phyloP scores from a whole-genome alignment of 192 early-diverging fungal genomes.

The Irineochytrium annulatum region DNA sequence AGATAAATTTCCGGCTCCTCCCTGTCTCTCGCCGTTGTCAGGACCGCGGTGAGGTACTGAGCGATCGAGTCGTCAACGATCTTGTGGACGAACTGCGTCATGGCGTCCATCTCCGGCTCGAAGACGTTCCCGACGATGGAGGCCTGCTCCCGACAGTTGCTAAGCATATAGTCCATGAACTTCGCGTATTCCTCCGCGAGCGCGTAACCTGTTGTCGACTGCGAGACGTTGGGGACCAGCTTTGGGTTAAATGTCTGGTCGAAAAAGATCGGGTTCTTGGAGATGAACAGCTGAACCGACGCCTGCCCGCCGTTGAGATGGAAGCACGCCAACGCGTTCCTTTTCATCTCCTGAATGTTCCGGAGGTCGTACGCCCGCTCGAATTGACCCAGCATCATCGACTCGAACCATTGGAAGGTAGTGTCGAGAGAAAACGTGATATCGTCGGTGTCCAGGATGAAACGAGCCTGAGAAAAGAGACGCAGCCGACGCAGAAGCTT shows the following conservation, averaged over 20 bases:
- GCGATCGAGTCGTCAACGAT: constrained; percentile 80
- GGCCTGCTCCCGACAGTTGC: constrained; percentile 57
- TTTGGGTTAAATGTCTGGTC: constrained; percentile 66
- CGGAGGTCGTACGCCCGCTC: constrained; percentile 70
- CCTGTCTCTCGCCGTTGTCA: constrained; percentile 55
- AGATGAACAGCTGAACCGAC: constrained; percentile 72
- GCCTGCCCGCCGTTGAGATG: constrained; percentile 70
- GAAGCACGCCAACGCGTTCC: constrained; percentile 60
- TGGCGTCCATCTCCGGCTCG: constrained; percentile 60
- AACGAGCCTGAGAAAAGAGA: constrained; percentile 51
- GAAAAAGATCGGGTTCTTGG: constrained; percentile 83
- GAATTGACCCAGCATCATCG: constrained; percentile 67
- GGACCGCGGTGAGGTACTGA: constrained; percentile 65
- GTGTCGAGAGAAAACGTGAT: constrained; percentile 57
- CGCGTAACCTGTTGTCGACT: constrained; percentile 37
- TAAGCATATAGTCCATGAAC: constrained; percentile 60
- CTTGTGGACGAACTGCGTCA: constrained; percentile 67
- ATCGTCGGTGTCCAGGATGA: constrained; percentile 54
- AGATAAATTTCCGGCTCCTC: constrained; percentile 62
- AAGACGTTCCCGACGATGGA: constrained; percentile 65
- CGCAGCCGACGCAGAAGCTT: constrained; percentile 54
- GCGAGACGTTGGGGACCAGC: constrained; percentile 9
- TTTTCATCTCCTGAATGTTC: constrained; percentile 62
- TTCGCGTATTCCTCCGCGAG: constrained; percentile 64
- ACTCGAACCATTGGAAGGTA: constrained; percentile 76